A percentile compares a stretch with the other conserved stretches of the same genome.
Evolutionary conservation across 2,329 filamentous ascomycete species (phyloP).

Genomic region (Ophiosphaerella narmari): DNA sequence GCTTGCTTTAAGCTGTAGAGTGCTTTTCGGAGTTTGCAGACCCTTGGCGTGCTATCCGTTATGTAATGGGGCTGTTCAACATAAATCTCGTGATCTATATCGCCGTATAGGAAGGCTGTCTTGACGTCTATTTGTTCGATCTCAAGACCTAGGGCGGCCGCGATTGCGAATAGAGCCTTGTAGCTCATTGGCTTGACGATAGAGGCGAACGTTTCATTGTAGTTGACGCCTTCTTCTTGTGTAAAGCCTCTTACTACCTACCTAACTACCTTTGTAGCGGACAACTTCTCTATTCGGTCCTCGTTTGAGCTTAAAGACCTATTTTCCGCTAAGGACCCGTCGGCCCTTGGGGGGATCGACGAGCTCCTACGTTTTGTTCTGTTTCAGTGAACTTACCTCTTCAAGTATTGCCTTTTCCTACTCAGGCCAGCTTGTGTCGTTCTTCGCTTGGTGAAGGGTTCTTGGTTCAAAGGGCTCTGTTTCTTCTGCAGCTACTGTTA

Average conservation of each 20-base stretch:
- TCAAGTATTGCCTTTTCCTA: no score
- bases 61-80: constrained; percentile 21
- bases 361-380: no score
- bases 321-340: constrained; percentile 16
- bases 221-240: constrained; percentile 32
- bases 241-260: constrained; percentile 33
- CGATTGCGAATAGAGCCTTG: constrained; percentile 32
- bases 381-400: no score
- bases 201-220: constrained; percentile 32
- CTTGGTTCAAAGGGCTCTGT: no score
- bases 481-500: no score
- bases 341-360: not conserved
- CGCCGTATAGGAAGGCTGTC: constrained; percentile 38
- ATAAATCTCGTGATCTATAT: constrained; percentile 32
- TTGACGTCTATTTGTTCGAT: constrained; percentile 41
- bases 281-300: constrained; percentile 18
- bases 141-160: constrained; percentile 16
- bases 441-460: no score
- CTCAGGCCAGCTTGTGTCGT: no score
- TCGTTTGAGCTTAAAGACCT: constrained; percentile 28
- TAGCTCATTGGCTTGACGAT: constrained; percentile 28
- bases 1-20: constrained; percentile 42
- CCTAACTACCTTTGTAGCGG: constrained; percentile 28
- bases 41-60: not conserved
- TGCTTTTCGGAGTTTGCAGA: constrained; percentile 24